Evolutionary conservation across 192 early-diverging fungal species (phyloP).

Genomic region (Funneliformis geosporum): DNA sequence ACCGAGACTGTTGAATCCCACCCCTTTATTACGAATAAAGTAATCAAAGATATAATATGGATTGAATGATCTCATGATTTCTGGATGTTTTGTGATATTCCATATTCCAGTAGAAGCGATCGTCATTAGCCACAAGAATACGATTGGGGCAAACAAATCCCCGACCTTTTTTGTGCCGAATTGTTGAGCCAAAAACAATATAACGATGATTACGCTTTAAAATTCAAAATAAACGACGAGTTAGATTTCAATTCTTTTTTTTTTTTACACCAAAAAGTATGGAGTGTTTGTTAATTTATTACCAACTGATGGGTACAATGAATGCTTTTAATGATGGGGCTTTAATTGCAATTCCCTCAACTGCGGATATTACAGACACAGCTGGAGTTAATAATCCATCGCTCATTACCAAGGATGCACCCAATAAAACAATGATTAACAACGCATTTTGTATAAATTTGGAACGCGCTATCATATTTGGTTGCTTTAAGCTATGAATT

Average conservation of each 20-base stretch:
- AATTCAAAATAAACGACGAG: not conserved
- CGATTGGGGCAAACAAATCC: conserved; percentile 47
- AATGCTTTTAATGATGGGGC: not conserved
- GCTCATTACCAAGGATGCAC: conserved; percentile 8
- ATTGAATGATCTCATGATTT: conserved; percentile 44
- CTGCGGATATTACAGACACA: conserved; percentile 23
- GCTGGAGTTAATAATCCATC: conserved; percentile 25
- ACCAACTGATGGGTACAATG: conserved; percentile 10
- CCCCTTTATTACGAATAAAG: conserved; percentile 33
- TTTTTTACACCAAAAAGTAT: not conserved
- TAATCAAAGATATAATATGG: conserved; percentile 47
- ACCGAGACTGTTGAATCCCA: conserved; percentile 41
- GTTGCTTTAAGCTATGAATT: not conserved
- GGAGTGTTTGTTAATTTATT: not conserved
- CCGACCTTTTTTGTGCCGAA: conserved; percentile 49
- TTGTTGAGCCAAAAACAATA: conserved; percentile 51
- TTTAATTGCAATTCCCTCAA: conserved; percentile 8
- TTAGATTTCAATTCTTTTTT: not conserved
- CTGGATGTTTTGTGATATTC: conserved; percentile 45
- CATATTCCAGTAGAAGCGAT: conserved; percentile 50
- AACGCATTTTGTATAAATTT: conserved; percentile 12
- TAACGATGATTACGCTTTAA: conserved; percentile 36
- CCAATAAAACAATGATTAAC: not conserved
- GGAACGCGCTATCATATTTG: not conserved
- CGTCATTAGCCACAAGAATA: conserved; percentile 50